A percentile compares a stretch with the other conserved stretches of the same genome.
Conservation (phyloP, 2,329 filamentous ascomycete species). For the Neodidymelliopsis sp. region DNA sequence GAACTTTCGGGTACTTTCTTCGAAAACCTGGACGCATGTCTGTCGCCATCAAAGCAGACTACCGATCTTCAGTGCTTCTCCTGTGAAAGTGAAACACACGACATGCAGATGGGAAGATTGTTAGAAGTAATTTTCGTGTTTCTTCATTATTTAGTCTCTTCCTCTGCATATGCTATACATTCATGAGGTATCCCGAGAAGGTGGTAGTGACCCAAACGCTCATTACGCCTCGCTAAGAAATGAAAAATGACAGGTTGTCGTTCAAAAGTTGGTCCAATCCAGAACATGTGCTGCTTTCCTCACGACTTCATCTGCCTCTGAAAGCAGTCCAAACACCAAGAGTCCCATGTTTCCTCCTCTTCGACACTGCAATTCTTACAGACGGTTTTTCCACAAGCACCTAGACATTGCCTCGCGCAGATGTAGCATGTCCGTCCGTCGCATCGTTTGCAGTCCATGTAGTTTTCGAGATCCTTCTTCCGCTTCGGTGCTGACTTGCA, state of each 20-base stretch:
- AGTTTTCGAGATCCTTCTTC: conserved; percentile 71
- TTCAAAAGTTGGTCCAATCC: background rate
- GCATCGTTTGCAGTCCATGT: conserved; percentile 70
- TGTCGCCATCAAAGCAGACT: background rate
- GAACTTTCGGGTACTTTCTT: too few relatives aligned
- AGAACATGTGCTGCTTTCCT: background rate
- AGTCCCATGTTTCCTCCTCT: conserved; percentile 68
- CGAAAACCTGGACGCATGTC: too few relatives aligned
- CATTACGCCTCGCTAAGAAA: conserved; percentile 18
- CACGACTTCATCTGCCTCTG: conserved; percentile 32
- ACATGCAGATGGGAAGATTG: background rate
- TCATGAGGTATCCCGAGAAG: conserved; percentile 2
- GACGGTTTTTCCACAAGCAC: conserved; percentile 59
- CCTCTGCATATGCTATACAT: background rate
- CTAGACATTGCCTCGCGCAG: conserved; percentile 70
- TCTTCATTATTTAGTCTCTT: background rate
- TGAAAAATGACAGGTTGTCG: background rate
- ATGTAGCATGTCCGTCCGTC: conserved; percentile 70
- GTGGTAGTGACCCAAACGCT: conserved; percentile 10
- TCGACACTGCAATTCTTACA: conserved; percentile 76
- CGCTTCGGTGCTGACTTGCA: conserved; percentile 71
- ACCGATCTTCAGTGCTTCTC: too few relatives aligned
- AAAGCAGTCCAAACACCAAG: conserved; percentile 70
- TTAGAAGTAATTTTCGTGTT: background rate
- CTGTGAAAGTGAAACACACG: too few relatives aligned